These are phyloP conservation scores for Malassezia equina DNA, from an alignment of 1,284 basidiomycete genomes.

Conservation along the genomic window DNA sequence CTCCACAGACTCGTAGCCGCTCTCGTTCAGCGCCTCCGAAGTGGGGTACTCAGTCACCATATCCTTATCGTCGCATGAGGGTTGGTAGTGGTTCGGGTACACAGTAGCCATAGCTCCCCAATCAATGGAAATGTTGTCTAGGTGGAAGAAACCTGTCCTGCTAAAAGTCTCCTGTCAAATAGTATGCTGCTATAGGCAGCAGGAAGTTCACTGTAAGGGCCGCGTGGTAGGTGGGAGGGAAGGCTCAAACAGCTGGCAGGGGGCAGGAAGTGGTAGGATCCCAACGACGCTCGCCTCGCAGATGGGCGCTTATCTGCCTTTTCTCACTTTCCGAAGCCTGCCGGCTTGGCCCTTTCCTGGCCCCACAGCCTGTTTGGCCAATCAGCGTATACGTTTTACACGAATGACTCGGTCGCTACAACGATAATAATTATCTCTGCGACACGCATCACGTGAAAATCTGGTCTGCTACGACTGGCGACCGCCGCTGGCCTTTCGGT, in stretches of 20 bases:
- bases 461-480: not conserved
- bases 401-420: not conserved
- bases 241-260: not conserved
- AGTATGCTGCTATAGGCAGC: not conserved
- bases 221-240: not conserved
- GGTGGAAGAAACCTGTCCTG: not conserved
- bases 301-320: not conserved
- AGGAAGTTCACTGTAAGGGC: not conserved
- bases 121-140: not conserved
- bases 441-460: not conserved
- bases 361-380: not conserved
- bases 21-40: constrained; percentile 42
- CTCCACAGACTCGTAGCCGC: constrained; percentile 58
- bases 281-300: not conserved
- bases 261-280: not conserved
- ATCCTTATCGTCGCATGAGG: not conserved
- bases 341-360: not conserved
- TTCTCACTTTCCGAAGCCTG: not conserved
- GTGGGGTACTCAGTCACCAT: constrained; percentile 16
- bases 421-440: not conserved
- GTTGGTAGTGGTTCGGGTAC: not conserved
- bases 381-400: not conserved
- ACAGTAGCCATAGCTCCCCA: not conserved
- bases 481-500: not conserved
- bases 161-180: not conserved